These are phyloP conservation scores for Fusarium paranaense DNA, from an alignment of 2,329 filamentous ascomycete species.

Conservation along the genomic window DNA sequence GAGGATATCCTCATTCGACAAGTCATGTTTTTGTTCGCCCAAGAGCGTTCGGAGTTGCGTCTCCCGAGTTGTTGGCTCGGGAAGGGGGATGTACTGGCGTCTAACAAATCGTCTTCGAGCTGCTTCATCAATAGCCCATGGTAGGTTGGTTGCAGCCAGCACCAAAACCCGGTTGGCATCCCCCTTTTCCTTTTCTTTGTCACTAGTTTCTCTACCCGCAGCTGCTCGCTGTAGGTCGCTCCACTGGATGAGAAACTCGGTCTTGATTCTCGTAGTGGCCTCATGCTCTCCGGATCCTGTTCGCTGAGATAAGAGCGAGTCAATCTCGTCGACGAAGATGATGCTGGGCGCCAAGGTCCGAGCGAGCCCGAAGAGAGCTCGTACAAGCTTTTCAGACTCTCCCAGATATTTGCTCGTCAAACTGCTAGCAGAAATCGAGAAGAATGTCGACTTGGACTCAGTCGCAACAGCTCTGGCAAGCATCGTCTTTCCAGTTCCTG, in stretches of 20 bases:
- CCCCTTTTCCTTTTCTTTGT: conserved; percentile 76
- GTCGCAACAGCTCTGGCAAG: conserved; percentile 91
- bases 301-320: conserved; percentile 88
- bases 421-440: conserved; percentile 94
- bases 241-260: conserved; percentile 98
- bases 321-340: conserved; percentile 98
- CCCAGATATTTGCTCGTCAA: conserved; percentile 96
- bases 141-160: conserved; percentile 93
- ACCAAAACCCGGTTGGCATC: conserved; percentile 92
- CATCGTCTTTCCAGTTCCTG: conserved; percentile 99
- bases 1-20: conserved; percentile 78
- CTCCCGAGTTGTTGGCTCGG: conserved; percentile 84
- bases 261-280: conserved; percentile 93
- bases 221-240: conserved; percentile 92
- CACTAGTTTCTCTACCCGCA: conserved; percentile 79
- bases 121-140: conserved; percentile 98
- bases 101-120: conserved; percentile 90
- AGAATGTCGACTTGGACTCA: conserved; percentile 94
- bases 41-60: conserved; percentile 83
- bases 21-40: conserved; percentile 86
- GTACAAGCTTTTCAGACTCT: conserved; percentile 95
- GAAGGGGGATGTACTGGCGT: conserved; percentile 94
- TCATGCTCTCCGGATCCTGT: conserved; percentile 90
- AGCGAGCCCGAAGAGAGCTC: conserved; percentile 90
- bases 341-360: conserved; percentile 92